Evolutionary conservation across 2,329 filamentous ascomycete genomes (phyloP).

Genomic region (Cladosporium sp.): DNA sequence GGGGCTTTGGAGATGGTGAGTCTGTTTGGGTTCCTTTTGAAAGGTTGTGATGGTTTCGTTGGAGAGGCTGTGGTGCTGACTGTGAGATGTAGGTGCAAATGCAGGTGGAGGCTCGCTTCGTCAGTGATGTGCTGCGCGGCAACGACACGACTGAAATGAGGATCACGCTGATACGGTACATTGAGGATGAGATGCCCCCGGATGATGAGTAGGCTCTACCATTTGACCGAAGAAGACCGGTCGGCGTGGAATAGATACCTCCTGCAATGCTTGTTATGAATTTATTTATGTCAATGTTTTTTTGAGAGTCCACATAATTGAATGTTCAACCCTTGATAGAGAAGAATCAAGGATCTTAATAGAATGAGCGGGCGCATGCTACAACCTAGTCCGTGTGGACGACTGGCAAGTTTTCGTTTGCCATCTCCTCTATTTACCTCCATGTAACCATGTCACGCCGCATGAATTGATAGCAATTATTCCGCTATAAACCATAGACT

Average conservation of each 20-base stretch:
- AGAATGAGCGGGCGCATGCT: too few relatives aligned
- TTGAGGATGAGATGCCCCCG: slow-evolving; percentile 94
- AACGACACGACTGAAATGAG: slow-evolving; percentile 98
- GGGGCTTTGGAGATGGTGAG: slow-evolving; percentile 92
- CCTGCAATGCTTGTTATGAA: background rate
- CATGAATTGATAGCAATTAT: background rate
- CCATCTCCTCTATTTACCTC: background rate
- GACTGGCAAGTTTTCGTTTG: background rate
- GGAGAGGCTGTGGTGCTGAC: slow-evolving; percentile 20
- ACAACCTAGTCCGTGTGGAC: background rate
- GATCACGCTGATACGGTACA: slow-evolving; percentile 86
- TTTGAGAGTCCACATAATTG: background rate
- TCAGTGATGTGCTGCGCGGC: slow-evolving; percentile 87
- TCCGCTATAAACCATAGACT: background rate
- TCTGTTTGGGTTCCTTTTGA: slow-evolving; percentile 5
- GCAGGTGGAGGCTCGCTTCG: slow-evolving; percentile 96
- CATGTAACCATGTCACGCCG: too few relatives aligned
- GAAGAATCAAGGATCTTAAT: background rate
- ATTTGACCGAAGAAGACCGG: background rate
- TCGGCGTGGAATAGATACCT: background rate
- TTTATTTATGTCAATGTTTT: background rate
- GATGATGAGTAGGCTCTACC: slow-evolving; percentile 72
- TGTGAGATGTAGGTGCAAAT: slow-evolving; percentile 68
- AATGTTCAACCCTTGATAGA: background rate
- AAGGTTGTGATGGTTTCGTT: background rate